Conservation (phyloP, 2,329 filamentous ascomycete species). For the Diaporthe australafricana region DNA sequence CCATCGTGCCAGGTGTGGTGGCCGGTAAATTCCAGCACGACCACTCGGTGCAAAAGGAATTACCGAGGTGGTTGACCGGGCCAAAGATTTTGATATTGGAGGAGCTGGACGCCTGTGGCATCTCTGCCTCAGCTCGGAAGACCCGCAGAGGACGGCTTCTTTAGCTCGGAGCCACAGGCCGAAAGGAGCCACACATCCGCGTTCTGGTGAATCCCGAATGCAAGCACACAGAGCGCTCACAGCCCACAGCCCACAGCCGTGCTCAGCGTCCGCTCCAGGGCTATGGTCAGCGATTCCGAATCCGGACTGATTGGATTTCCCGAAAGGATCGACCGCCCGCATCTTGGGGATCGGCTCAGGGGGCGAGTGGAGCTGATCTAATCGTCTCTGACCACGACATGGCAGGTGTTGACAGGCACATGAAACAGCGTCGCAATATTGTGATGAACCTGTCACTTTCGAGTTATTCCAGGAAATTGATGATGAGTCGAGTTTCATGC, state of each 20-base stretch:
- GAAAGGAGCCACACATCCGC: background rate
- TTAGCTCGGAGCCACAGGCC: background rate
- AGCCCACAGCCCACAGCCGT: constrained; percentile 8
- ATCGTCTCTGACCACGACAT: constrained; percentile 10
- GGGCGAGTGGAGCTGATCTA: constrained; percentile 4
- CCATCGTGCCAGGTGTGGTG: background rate
- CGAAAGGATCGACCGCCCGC: constrained; percentile 24
- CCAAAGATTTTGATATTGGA: background rate
- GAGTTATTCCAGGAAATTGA: constrained; percentile 5
- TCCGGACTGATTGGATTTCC: constrained; percentile 8
- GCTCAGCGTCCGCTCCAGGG: constrained; percentile 1
- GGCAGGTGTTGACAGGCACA: constrained; percentile 26
- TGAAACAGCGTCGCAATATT: constrained; percentile 28
- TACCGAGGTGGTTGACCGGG: background rate
- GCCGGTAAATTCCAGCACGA: background rate
- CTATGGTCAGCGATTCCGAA: constrained; percentile 23
- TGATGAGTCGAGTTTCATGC: constrained; percentile 26
- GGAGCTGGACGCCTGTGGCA: background rate
- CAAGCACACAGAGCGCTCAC: constrained; percentile 2
- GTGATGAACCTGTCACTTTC: constrained; percentile 23
- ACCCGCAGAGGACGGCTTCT: background rate
- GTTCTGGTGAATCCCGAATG: background rate
- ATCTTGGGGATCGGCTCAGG: constrained; percentile 7
- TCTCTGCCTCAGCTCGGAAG: background rate
- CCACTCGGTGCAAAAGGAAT: background rate